Evolutionary conservation across 169 alveolate species (phyloP), one percentile per base, ranked within the genome.

Genomic region (Eimeria maxima): DNA sequence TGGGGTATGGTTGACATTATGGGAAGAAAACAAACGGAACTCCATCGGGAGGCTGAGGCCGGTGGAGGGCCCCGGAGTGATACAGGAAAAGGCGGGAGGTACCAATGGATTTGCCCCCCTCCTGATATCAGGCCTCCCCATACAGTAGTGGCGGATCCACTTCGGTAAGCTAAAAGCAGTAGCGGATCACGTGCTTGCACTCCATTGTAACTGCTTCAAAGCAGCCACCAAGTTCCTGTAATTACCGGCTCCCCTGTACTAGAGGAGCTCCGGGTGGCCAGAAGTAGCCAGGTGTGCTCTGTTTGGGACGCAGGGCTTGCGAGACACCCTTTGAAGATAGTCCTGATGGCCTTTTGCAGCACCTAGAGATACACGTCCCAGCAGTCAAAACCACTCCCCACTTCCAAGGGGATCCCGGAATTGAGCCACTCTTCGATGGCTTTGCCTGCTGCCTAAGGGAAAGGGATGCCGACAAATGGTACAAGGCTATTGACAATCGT

Each of bases 401-500:
- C 42, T 50, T 50, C 44, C 94, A 94, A 81, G 87, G 65, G 22
- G 96, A 93, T 16, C 93, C 96, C 8, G 96, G 96, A 14, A 55
- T 93, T 65, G 93, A 81, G 11, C 88, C 96, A 10, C 93, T 80
- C 87, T 80, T 65, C 50, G 96, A 93, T 47, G 97, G 97, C 81
- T 60, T 96, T 8, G 97, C 96, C 55, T 96, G 95, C 44, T 95
- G 95, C 44, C 83, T 96, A 47, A 94, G 94, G 57, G 96, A 95
- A 8, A 91, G 83, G 84, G 74, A 57, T 22, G 96, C 96, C 55
- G 91, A 89, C 55, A 57, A 65, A 4, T 96, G 97, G 97, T 88
- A 90, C 96, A 95, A 94, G 78, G 95, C 96, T n/a, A 83, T 65
- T 38, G 97, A 94, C 80, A 95, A 95, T 47, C 44, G 95, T 10